These are phyloP conservation scores for Turnera subulata DNA, from an alignment of 345 rosid genomes.

Conservation along the genomic window DNA sequence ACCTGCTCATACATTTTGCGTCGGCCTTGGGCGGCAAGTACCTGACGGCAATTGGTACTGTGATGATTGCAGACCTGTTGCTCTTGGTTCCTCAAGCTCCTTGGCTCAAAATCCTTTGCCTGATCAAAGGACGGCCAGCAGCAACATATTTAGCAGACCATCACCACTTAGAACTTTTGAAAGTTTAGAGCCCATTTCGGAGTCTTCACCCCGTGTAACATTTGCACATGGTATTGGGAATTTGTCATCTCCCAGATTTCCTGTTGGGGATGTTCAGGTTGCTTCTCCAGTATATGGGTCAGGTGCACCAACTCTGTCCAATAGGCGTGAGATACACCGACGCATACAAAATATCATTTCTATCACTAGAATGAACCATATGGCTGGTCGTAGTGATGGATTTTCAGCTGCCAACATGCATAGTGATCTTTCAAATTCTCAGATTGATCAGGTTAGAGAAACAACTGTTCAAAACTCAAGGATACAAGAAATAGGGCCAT, in stretches of 20 bases:
- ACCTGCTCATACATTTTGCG: constrained; percentile 97
- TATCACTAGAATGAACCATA: constrained; percentile 38
- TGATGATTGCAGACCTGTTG: constrained; percentile 82
- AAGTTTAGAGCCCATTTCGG: constrained; percentile 41
- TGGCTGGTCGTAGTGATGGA: constrained; percentile 47
- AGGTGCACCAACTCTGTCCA: constrained; percentile 72
- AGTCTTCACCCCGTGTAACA: constrained; percentile 49
- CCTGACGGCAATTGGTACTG: constrained; percentile 99
- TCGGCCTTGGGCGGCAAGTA: constrained; percentile 89
- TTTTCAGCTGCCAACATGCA: constrained; percentile 36
- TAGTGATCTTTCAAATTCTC: constrained; percentile 33
- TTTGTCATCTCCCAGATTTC: constrained; percentile 66
- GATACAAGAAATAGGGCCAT: constrained; percentile 31
- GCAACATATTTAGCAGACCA: constrained; percentile 43
- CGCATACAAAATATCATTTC: constrained; percentile 71
- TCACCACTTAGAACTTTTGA: constrained; percentile 41
- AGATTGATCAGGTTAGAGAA: constrained; percentile 43
- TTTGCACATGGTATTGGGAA: constrained; percentile 41
- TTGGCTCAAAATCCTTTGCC: constrained; percentile 43
- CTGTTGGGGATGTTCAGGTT: constrained; percentile 42
- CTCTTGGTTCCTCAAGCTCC: constrained; percentile 70
- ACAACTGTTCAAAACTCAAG: constrained; percentile 34
- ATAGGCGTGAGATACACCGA: constrained; percentile 80
- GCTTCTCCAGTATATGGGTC: constrained; percentile 62
- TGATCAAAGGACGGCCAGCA: constrained; percentile 44